Evolutionary conservation across 73 alveolate genomes (phyloP).

Genomic region (Paramecium bursaria): DNA sequence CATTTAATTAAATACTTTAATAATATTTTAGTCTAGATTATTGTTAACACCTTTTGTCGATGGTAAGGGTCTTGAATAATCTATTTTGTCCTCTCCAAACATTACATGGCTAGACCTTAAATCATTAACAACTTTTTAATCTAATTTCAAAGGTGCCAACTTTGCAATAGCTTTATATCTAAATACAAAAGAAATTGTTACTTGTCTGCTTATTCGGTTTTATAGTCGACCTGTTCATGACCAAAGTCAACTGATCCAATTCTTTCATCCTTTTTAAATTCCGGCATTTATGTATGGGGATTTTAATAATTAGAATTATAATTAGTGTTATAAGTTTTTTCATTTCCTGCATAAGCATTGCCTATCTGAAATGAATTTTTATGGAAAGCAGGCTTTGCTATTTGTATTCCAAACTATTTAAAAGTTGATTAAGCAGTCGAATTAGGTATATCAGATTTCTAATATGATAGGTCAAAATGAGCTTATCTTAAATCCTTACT

Average conservation of each 20-base stretch:
- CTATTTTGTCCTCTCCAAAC: constrained; percentile 1
- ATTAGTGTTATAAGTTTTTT: not conserved
- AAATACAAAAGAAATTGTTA: not conserved
- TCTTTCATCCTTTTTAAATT: constrained; percentile 40
- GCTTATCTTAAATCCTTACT: constrained; percentile 51
- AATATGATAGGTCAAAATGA: constrained; percentile 50
- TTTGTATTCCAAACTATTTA: constrained; percentile 6
- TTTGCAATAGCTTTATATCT: constrained; percentile 16
- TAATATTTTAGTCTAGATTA: not conserved
- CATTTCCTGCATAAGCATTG: constrained; percentile 3
- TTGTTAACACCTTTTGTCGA: not conserved
- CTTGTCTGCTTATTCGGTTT: constrained; percentile 29
- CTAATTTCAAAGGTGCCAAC: not conserved
- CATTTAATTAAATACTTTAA: not conserved
- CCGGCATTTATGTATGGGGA: constrained; percentile 41
- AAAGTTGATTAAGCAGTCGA: constrained; percentile 37
- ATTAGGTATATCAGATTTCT: constrained; percentile 41
- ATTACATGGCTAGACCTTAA: constrained; percentile 7
- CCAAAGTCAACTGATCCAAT: constrained; percentile 39
- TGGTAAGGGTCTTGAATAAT: too few relatives aligned
- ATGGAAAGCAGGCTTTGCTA: constrained; percentile 14
- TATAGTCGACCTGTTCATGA: constrained; percentile 40
- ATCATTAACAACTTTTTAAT: constrained; percentile 8
- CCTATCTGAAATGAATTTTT: constrained; percentile 10
- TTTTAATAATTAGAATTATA: not conserved